Percentiles rank a stretch among this genome's conserved stretches.
These are phyloP conservation scores for Colletotrichum salicis DNA, from an alignment of 2,329 filamentous ascomycete genomes.

Conservation along the genomic window DNA sequence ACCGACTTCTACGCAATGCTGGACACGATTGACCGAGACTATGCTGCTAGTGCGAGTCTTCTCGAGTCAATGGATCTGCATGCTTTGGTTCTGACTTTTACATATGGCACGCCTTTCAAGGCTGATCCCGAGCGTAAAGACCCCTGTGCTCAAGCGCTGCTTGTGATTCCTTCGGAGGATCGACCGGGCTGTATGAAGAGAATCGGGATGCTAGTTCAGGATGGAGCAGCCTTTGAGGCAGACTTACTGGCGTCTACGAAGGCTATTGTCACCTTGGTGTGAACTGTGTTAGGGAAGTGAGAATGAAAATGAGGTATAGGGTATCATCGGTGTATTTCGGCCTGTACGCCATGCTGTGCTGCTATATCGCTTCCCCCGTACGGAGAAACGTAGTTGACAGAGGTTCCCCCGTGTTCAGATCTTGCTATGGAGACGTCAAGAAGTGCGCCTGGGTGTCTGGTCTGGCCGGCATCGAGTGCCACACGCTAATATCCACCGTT, in stretches of 20 bases:
- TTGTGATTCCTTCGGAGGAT: neutral
- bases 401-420: neutral
- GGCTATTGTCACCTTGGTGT: neutral
- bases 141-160: neutral
- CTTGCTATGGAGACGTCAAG: neutral
- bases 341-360: neutral
- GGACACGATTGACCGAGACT: neutral
- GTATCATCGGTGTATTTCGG: neutral
- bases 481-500: constrained; percentile 23
- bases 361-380: neutral
- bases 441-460: neutral
- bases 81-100: constrained; percentile 7
- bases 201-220: neutral
- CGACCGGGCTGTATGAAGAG: constrained; percentile 15
- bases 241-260: neutral
- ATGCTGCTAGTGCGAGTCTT: neutral
- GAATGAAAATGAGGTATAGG: neutral
- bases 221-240: neutral
- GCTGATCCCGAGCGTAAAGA: neutral
- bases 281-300: neutral
- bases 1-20: neutral
- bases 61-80: neutral
- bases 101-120: neutral
- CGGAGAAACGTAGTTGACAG: neutral
- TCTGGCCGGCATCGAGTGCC: constrained; percentile 1